These are phyloP conservation scores for Alternaria sp. DNA, from an alignment of 2,329 filamentous ascomycete species.

Conservation along the genomic window DNA sequence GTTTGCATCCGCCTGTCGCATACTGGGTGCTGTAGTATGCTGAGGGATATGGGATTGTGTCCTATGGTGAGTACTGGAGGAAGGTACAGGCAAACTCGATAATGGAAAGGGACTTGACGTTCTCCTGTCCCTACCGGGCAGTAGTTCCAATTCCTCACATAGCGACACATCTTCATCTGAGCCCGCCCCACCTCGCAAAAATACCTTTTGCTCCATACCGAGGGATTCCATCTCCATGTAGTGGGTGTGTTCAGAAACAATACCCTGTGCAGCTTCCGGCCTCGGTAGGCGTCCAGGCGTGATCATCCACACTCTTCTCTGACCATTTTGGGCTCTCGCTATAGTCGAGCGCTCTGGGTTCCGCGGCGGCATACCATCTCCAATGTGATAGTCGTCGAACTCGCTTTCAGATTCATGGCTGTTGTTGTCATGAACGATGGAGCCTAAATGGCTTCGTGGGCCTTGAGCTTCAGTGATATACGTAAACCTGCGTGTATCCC, in stretches of 20 bases:
- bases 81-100: background rate
- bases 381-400: constrained; percentile 8
- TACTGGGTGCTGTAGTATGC: background rate
- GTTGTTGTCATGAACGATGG: background rate
- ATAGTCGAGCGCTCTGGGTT: background rate
- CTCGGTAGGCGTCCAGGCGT: constrained; percentile 6
- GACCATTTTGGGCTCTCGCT: constrained; percentile 1
- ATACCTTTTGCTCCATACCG: background rate
- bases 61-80: background rate
- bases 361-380: constrained; percentile 6
- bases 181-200: constrained; percentile 8
- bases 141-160: background rate
- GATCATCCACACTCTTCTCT: constrained; percentile 8
- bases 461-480: background rate
- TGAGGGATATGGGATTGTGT: background rate
- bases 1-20: background rate
- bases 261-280: background rate
- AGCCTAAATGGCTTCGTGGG: background rate
- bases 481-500: background rate
- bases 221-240: background rate
- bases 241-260: background rate
- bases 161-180: background rate
- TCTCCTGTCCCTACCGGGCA: background rate
- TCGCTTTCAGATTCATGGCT: background rate
- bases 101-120: background rate